Conservation (phyloP, 2,329 filamentous ascomycete genomes). For the Beauveria bassiana region DNA sequence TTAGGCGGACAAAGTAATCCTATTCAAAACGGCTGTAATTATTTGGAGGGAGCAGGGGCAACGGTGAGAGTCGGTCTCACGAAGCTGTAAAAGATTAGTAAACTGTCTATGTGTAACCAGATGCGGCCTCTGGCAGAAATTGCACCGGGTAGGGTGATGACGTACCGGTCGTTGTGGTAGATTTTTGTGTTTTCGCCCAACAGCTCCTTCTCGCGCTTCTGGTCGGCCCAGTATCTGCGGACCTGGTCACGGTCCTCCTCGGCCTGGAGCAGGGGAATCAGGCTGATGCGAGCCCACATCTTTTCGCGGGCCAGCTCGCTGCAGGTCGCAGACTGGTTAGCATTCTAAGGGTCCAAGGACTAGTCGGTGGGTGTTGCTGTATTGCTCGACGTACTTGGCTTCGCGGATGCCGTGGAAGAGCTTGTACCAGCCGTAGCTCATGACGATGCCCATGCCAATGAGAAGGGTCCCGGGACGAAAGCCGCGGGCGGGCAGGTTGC, state of each 20-base stretch:
- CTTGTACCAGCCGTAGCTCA: slow-evolving; percentile 88
- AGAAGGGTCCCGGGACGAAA: slow-evolving; percentile 80
- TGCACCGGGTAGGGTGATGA: neutral
- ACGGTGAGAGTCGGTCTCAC: slow-evolving; percentile 73
- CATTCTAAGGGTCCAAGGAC: neutral
- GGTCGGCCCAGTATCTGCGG: slow-evolving; percentile 75
- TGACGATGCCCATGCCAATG: slow-evolving; percentile 65
- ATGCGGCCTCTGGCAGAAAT: neutral
- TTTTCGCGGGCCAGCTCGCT: slow-evolving; percentile 95
- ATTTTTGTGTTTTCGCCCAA: slow-evolving; percentile 75
- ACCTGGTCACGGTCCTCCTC: slow-evolving; percentile 96
- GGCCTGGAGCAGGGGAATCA: slow-evolving; percentile 88
- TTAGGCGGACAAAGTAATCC: neutral
- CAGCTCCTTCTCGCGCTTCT: slow-evolving; percentile 83
- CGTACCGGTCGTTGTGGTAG: slow-evolving; percentile 84
- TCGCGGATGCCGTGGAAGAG: slow-evolving; percentile 77
- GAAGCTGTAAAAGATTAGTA: slow-evolving; percentile 45
- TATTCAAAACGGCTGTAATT: slow-evolving; percentile 21
- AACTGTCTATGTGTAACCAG: neutral
- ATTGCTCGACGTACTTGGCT: slow-evolving; percentile 64
- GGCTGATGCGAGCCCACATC: slow-evolving; percentile 94
- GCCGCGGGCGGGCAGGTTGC: slow-evolving; percentile 85
- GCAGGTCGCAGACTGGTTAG: slow-evolving; percentile 11
- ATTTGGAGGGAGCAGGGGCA: slow-evolving; percentile 58
- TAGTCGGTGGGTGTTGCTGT: neutral